Percentiles rank a stretch among this genome's conserved stretches.
Evolutionary conservation across 2,329 filamentous ascomycete species (phyloP).

Genomic region (Emydomyces testavorans): DNA sequence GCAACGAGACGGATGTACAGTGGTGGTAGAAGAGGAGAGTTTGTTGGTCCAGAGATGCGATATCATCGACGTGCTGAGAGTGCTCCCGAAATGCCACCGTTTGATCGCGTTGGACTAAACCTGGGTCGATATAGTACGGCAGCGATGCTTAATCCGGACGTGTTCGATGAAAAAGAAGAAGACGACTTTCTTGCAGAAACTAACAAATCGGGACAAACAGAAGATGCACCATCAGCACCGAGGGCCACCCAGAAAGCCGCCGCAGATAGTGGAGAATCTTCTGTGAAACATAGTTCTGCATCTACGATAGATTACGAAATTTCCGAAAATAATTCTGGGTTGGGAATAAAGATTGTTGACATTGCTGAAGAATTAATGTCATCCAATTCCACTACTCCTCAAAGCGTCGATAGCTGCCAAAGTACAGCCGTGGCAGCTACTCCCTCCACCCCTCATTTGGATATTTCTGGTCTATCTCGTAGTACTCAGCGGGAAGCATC

Average conservation of each 20-base stretch:
- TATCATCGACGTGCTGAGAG: conserved; percentile 42
- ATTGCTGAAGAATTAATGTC: conserved; percentile 6
- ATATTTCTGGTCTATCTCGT: conserved; percentile 3
- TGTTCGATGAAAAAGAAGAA: conserved; percentile 42
- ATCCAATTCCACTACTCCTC: conserved; percentile 4
- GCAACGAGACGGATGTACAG: conserved; percentile 39
- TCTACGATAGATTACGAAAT: neutral
- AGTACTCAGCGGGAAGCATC: conserved; percentile 4
- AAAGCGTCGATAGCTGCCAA: conserved; percentile 8
- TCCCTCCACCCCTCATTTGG: conserved; percentile 14
- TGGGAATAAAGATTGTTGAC: conserved; percentile 17
- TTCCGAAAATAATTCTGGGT: conserved; percentile 8
- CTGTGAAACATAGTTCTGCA: neutral
- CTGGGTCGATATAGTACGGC: conserved; percentile 29
- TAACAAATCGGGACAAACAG: neutral
- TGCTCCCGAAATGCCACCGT: conserved; percentile 39
- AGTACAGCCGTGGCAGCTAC: conserved; percentile 10
- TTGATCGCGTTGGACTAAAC: conserved; percentile 34
- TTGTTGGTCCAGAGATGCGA: conserved; percentile 39
- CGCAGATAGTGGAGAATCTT: neutral
- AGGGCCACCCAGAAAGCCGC: neutral
- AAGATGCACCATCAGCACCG: neutral
- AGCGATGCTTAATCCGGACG: conserved; percentile 34
- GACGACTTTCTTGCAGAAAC: conserved; percentile 36
- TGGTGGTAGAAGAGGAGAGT: conserved; percentile 37